Conservation (phyloP, 495 filamentous ascomycete species). For the Jackrogersella multiformis region DNA sequence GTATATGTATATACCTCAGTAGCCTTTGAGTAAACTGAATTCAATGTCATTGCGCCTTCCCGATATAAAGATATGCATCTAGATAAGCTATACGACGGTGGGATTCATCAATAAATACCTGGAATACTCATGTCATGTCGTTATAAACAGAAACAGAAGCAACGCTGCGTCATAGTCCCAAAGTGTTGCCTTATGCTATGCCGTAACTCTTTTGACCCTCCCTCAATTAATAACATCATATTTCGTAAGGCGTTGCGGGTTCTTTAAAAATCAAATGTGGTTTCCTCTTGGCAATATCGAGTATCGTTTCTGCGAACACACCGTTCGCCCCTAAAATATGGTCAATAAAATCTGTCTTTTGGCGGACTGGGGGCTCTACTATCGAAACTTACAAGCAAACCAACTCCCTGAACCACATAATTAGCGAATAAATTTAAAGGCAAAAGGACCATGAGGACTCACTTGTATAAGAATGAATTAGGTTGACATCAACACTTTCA, state of each 20-base stretch:
- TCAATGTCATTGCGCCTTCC: constrained; percentile 14
- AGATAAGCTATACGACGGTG: constrained; percentile 21
- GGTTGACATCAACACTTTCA: constrained; percentile 89
- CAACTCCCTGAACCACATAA: constrained; percentile 71
- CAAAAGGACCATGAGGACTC: constrained; percentile 43
- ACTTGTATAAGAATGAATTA: constrained; percentile 78
- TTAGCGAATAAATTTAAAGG: constrained; percentile 39
- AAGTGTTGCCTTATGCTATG: neutral
- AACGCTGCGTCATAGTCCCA: neutral
- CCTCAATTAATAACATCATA: constrained; percentile 29
- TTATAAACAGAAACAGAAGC: constrained; percentile 14
- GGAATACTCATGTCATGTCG: neutral
- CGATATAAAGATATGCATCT: constrained; percentile 6
- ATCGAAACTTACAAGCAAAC: constrained; percentile 77
- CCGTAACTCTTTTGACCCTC: neutral
- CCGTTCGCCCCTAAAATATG: constrained; percentile 76
- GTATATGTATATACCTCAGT: too few relatives aligned
- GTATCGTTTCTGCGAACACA: constrained; percentile 91
- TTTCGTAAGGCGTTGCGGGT: constrained; percentile 57
- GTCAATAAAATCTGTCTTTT: constrained; percentile 22
- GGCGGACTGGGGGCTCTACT: neutral
- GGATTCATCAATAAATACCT: neutral
- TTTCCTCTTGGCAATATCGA: constrained; percentile 86
- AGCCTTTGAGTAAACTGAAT: neutral
- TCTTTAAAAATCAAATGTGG: constrained; percentile 86